Percentiles rank a stretch among this genome's conserved stretches.
Evolutionary conservation across 2,329 filamentous ascomycete species (phyloP).

Genomic region (Grosmannia clavigera): DNA sequence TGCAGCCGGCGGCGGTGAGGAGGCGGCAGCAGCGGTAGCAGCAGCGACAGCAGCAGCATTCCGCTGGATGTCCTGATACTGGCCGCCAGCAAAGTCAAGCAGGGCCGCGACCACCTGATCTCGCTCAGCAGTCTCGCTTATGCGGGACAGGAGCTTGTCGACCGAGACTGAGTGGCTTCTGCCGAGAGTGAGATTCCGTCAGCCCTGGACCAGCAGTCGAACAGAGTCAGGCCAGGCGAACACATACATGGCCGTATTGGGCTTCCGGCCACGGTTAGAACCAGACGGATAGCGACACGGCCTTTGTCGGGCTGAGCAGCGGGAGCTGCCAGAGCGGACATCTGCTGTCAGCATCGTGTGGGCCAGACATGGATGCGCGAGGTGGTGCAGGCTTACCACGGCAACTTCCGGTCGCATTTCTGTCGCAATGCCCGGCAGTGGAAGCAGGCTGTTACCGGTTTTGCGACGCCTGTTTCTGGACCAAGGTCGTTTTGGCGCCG

Average conservation of each 20-base stretch:
- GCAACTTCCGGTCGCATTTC: slow-evolving; percentile 11
- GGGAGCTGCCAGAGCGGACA: slow-evolving; percentile 1
- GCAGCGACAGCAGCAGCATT: not conserved
- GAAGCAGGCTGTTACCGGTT: slow-evolving; percentile 12
- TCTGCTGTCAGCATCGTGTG: not conserved
- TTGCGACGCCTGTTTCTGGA: not conserved
- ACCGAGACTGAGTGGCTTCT: slow-evolving; percentile 13
- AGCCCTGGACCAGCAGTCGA: not conserved
- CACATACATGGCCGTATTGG: slow-evolving; percentile 12
- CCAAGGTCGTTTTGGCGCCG: not conserved
- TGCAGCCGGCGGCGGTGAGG: not conserved
- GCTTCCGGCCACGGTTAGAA: slow-evolving; percentile 13
- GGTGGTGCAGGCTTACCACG: slow-evolving; percentile 5
- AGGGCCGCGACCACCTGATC: slow-evolving; percentile 14
- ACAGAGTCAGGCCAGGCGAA: not conserved
- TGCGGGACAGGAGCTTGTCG: slow-evolving; percentile 15
- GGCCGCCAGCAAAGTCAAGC: slow-evolving; percentile 11
- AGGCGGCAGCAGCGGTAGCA: not conserved
- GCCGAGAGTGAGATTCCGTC: not conserved
- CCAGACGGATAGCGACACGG: slow-evolving; percentile 12
- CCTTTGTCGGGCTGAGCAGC: slow-evolving; percentile 7
- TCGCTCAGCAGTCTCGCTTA: slow-evolving; percentile 14
- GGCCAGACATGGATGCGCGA: not conserved
- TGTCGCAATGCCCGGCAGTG: slow-evolving; percentile 11
- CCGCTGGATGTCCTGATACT: not conserved